These are phyloP conservation scores for Cystobasidium slooffiae DNA, from an alignment of 1,284 basidiomycete species.

Conservation along the genomic window DNA sequence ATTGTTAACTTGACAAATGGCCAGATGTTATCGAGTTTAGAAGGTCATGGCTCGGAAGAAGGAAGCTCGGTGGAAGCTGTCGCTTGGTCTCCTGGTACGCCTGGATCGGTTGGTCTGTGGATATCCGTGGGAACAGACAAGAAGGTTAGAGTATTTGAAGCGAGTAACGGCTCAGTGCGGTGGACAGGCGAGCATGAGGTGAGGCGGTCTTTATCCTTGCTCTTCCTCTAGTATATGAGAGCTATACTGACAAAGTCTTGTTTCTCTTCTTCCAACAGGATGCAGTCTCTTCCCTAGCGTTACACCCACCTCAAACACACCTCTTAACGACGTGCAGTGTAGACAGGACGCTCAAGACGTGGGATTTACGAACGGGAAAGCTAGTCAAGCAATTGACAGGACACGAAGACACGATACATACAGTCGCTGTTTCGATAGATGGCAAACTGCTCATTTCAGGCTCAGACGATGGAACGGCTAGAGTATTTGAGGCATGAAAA, in stretches of 20 bases:
- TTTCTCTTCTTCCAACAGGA: slow-evolving; percentile 64
- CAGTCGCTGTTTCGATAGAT: slow-evolving; percentile 66
- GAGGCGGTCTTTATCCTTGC: slow-evolving; percentile 52
- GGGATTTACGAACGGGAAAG: slow-evolving; percentile 86
- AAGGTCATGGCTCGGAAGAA: slow-evolving; percentile 76
- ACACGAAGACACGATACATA: slow-evolving; percentile 79
- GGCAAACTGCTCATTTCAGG: slow-evolving; percentile 57
- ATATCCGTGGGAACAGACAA: slow-evolving; percentile 93
- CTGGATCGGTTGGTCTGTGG: slow-evolving; percentile 47
- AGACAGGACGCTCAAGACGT: slow-evolving; percentile 83
- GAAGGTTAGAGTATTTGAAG: slow-evolving; percentile 91
- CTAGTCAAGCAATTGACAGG: slow-evolving; percentile 80
- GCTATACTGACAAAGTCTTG: slow-evolving; percentile 15
- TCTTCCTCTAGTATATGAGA: not conserved
- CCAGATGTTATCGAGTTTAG: slow-evolving; percentile 75
- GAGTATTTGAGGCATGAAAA: slow-evolving; percentile 47
- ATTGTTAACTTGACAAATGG: slow-evolving; percentile 85
- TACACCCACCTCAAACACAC: slow-evolving; percentile 67
- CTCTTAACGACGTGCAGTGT: slow-evolving; percentile 81
- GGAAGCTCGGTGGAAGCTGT: slow-evolving; percentile 85
- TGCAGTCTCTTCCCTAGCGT: slow-evolving; percentile 80
- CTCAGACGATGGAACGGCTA: slow-evolving; percentile 57
- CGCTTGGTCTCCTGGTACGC: slow-evolving; percentile 71
- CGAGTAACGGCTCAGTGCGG: slow-evolving; percentile 78
- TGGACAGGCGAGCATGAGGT: slow-evolving; percentile 79